Conservation (phyloP, 2,329 filamentous ascomycete genomes). For the Venturia oleaginea region DNA sequence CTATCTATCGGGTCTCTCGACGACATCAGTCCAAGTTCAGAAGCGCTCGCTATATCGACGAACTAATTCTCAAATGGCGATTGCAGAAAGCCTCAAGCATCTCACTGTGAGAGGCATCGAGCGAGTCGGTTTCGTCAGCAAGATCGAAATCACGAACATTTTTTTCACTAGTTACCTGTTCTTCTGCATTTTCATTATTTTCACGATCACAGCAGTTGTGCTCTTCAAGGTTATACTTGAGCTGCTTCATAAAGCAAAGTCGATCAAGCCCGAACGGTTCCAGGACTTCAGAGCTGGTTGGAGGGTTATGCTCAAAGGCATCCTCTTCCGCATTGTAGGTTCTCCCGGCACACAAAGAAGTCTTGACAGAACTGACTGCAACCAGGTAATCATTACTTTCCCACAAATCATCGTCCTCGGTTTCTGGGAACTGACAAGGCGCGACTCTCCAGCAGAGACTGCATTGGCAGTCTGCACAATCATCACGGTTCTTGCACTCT, state of each 20-base stretch:
- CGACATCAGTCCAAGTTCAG: conserved; percentile 72
- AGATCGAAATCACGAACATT: conserved; percentile 83
- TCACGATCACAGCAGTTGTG: conserved; percentile 63
- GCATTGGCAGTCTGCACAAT: conserved; percentile 85
- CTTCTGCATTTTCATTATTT: conserved; percentile 73
- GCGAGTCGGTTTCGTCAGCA: conserved; percentile 75
- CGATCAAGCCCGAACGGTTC: conserved; percentile 80
- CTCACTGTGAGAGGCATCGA: conserved; percentile 70
- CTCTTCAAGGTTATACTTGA: conserved; percentile 78
- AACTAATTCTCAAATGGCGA: conserved; percentile 27
- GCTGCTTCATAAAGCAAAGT: conserved; percentile 60
- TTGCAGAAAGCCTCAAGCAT: conserved; percentile 16
- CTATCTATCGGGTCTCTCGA: conserved; percentile 65
- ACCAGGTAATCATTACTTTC: conserved; percentile 68
- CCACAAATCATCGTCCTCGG: conserved; percentile 85
- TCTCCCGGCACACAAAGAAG: background rate
- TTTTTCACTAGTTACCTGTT: conserved; percentile 88
- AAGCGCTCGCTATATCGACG: conserved; percentile 41
- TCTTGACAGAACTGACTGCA: background rate
- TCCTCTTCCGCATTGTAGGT: conserved; percentile 67
- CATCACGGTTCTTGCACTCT: conserved; percentile 64
- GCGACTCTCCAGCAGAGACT: conserved; percentile 76
- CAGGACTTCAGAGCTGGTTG: conserved; percentile 90
- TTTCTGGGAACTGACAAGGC: conserved; percentile 83
- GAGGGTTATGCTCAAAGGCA: conserved; percentile 85